phyloP scores from a whole-genome alignment of 495 filamentous ascomycete species.

The Penicillium nucicola region DNA sequence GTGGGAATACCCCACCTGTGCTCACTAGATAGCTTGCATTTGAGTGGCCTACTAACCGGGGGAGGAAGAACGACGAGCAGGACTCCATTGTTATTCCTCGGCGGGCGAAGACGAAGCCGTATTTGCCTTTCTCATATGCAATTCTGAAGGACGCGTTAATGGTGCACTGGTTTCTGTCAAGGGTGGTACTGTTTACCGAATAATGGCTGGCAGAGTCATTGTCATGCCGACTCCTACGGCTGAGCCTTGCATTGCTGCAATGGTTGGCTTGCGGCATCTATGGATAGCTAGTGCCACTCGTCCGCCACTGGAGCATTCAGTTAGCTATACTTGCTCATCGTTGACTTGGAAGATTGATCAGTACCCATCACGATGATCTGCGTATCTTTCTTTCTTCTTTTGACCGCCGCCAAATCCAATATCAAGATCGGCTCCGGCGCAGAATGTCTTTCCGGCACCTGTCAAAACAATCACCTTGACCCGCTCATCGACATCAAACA shows the following conservation, averaged over 20 bases:
- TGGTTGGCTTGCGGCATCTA: constrained; percentile 60
- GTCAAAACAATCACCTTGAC: constrained; percentile 59
- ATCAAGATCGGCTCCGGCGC: constrained; percentile 66
- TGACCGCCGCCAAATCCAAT: constrained; percentile 39
- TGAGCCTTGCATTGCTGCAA: constrained; percentile 62
- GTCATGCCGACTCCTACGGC: constrained; percentile 68
- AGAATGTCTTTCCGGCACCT: constrained; percentile 58
- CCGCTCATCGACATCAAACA: constrained; percentile 53
- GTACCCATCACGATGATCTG: constrained; percentile 48
- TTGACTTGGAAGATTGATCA: constrained; percentile 20
- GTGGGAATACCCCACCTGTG: constrained; percentile 31
- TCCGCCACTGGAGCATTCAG: constrained; percentile 22
- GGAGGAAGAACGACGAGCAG: constrained; percentile 60
- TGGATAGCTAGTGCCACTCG: constrained; percentile 57
- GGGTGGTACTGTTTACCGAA: constrained; percentile 30
- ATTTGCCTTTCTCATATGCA: constrained; percentile 50
- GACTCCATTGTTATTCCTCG: constrained; percentile 63
- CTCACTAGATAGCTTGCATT: constrained; percentile 53
- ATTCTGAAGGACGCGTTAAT: constrained; percentile 29
- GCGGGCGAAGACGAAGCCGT: constrained; percentile 63
- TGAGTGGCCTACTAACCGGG: constrained; percentile 54
- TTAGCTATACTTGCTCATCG: background rate
- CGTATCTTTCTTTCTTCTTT: constrained; percentile 21
- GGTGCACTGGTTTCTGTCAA: background rate
- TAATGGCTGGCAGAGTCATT: constrained; percentile 60